Evolutionary conservation across 2,329 filamentous ascomycete species (phyloP), one percentile per base, ranked within the genome.

Genomic region (Microcyclospora tardicrescens): DNA sequence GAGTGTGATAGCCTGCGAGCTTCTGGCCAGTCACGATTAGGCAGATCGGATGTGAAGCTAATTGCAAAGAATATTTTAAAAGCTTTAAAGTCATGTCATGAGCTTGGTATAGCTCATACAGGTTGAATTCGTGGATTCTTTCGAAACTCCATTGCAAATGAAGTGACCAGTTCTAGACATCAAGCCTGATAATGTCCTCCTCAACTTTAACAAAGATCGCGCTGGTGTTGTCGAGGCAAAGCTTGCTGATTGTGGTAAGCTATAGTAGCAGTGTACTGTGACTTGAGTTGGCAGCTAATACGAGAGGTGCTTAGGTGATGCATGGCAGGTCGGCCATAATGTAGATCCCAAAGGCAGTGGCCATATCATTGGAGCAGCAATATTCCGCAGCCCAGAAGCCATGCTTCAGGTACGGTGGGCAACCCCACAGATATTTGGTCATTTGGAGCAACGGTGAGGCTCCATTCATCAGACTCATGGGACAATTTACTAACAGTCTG

Each of bases 371-470:
- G 61, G 60, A 40, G 50, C 60, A 28, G 45, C 56, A 16, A 58
- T 63, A 28, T 65, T 56, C 44, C 44, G 59, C 40, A 64, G 60
- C 37, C 59, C 59, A 39, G 58, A 64, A 47, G 50, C 56, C 9
- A 44, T 53, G 39, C 36, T 61, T 15, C 42, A 53, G 29, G 39
- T 58, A 31, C 50, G 45, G 35, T 63, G 59, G 59, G 60, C 57
- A 33, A 57, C 54, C 30, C 49, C 61, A 55, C 58, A 33, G 60
- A 64, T 39, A 62, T 64, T 43, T 64, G 59, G 58, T 63, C 60
- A 33, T 61, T 62, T 42, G 57, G 61, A 31, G 45, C 57, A 34
- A 55, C 55, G 44, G 58, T 58, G 48, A 39, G 56, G 55, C 16
- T 37, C 19, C 24, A 28, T 15, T 36, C 5, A 30, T n/a, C n/a